These are phyloP conservation scores for Candida vartiovaarae DNA, from an alignment of 805 yeast genomes.

Conservation along the genomic window DNA sequence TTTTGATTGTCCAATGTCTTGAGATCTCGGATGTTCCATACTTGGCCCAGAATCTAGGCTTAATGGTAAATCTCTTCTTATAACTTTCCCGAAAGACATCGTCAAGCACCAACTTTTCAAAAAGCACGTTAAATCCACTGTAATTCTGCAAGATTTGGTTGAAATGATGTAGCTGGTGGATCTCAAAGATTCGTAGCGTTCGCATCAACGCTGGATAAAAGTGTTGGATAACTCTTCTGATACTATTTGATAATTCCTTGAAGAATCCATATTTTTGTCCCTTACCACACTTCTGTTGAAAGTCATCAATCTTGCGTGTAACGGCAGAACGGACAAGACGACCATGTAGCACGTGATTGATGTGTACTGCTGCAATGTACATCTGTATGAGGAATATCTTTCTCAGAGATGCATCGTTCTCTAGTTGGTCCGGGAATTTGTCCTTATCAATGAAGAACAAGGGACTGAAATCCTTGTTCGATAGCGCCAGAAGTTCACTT, in stretches of 20 bases:
- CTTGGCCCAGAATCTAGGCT: constrained; percentile 17
- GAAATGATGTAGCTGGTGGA: constrained; percentile 4
- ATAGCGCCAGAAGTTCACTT: constrained; percentile 7
- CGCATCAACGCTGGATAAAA: not conserved
- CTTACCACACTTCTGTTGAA: not conserved
- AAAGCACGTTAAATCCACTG: constrained; percentile 2
- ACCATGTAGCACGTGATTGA: constrained; percentile 1
- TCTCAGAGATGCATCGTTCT: constrained; percentile 12
- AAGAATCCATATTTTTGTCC: not conserved
- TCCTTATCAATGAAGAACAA: constrained; percentile 10
- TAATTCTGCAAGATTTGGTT: constrained; percentile 7
- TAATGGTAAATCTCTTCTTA: constrained; percentile 3
- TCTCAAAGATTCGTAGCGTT: not conserved
- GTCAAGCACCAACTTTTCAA: constrained; percentile 2
- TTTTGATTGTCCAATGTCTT: constrained; percentile 31
- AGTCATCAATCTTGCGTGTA: not conserved
- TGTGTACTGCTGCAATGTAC: not conserved
- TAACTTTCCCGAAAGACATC: constrained; percentile 2
- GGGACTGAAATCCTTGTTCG: constrained; percentile 15
- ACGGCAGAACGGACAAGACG: not conserved
- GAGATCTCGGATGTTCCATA: constrained; percentile 22
- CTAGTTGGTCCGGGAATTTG: constrained; percentile 13
- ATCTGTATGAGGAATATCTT: constrained; percentile 10
- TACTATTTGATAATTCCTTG: not conserved
- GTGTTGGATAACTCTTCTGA: not conserved